Conservation (phyloP, 2,329 filamentous ascomycete species). For the Cladosporium sp. region DNA sequence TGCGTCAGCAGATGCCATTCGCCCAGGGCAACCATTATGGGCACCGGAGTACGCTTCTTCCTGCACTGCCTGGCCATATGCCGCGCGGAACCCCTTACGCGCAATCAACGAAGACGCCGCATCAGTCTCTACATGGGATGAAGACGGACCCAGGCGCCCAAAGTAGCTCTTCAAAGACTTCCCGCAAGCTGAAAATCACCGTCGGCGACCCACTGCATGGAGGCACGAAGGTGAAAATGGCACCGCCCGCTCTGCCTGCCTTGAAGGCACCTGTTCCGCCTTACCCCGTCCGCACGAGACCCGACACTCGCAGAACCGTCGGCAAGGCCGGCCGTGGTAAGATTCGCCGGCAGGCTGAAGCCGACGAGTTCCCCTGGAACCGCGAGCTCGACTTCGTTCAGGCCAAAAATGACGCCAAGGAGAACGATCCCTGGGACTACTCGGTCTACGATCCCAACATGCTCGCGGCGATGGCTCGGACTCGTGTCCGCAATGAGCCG, state of each 20-base stretch:
- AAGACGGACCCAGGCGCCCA: neutral
- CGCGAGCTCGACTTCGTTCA: constrained; percentile 23
- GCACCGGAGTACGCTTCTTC: neutral
- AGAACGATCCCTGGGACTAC: constrained; percentile 25
- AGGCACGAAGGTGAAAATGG: neutral
- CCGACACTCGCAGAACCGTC: constrained; percentile 13
- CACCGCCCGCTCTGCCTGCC: neutral
- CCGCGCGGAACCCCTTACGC: neutral
- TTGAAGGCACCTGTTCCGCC: constrained; percentile 10
- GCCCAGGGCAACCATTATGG: neutral
- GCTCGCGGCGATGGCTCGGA: constrained; percentile 21
- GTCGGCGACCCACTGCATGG: neutral
- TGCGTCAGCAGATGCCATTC: neutral
- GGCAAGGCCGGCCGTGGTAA: constrained; percentile 16
- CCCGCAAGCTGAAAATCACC: constrained; percentile 2
- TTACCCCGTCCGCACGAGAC: constrained; percentile 12
- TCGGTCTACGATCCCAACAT: constrained; percentile 23
- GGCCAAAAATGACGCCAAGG: constrained; percentile 18
- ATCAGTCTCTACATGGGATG: neutral
- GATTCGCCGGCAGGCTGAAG: constrained; percentile 21
- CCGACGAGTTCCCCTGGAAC: constrained; percentile 29
- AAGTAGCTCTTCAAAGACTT: neutral
- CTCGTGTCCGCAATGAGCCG: constrained; percentile 21
- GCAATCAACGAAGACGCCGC: neutral
- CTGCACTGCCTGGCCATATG: neutral